A percentile compares a stretch with the other conserved stretches of the same genome.
Evolutionary conservation across 2,329 filamentous ascomycete genomes (phyloP).

Genomic region (Trichoderma sp.): DNA sequence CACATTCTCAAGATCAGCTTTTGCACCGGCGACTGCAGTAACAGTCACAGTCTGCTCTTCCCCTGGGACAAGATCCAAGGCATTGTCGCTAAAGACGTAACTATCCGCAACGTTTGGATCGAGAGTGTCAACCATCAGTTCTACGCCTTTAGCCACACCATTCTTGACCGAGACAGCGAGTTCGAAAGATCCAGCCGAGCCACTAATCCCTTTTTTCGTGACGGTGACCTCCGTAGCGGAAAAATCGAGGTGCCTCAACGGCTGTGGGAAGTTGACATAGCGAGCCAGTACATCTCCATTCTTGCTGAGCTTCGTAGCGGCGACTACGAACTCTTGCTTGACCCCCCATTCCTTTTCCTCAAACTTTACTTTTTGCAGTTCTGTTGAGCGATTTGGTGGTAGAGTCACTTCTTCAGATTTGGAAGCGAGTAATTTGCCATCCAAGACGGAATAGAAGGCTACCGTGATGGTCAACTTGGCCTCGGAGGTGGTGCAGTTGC

Average conservation of each 20-base stretch:
- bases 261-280: slow-evolving; percentile 12
- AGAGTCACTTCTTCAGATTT: background rate
- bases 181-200: background rate
- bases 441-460: background rate
- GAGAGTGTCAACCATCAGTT: background rate
- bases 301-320: background rate
- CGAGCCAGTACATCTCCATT: background rate
- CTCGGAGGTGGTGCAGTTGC: background rate
- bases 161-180: background rate
- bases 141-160: slow-evolving; percentile 5
- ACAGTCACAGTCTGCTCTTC: slow-evolving; percentile 14
- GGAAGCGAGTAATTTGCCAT: background rate
- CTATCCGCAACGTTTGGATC: slow-evolving; percentile 1
- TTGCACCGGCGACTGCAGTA: background rate
- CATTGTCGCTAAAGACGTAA: slow-evolving; percentile 4
- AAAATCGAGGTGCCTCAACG: slow-evolving; percentile 1
- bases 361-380: background rate
- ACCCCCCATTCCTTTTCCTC: background rate
- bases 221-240: background rate
- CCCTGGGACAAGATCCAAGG: background rate
- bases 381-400: slow-evolving; percentile 5
- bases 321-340: slow-evolving; percentile 3
- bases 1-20: background rate
- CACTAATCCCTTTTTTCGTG: background rate
- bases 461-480: background rate